Conservation (phyloP, 768 basidiomycete genomes). For the Boletus bicolor region DNA sequence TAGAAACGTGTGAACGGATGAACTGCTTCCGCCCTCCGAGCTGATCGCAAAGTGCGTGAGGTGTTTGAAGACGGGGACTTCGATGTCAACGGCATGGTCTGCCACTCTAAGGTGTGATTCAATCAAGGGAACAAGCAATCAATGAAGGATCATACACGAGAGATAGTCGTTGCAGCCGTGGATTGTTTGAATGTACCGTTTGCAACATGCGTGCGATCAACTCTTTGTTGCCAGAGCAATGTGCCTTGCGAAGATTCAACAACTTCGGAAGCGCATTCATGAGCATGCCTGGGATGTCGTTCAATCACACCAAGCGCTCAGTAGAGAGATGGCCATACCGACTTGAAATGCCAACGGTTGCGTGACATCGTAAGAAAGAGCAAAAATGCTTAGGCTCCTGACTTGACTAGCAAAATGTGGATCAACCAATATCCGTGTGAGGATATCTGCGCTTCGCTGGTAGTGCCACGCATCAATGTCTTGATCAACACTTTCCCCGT, state of each 20-base stretch:
- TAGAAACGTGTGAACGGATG: slow-evolving; percentile 45
- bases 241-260: slow-evolving; percentile 54
- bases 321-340: slow-evolving; percentile 35
- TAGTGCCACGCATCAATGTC: slow-evolving; percentile 47
- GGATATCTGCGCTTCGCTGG: slow-evolving; percentile 67
- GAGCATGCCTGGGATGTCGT: slow-evolving; percentile 50
- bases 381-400: slow-evolving; percentile 56
- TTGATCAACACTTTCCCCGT: slow-evolving; percentile 15
- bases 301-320: neutral
- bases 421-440: slow-evolving; percentile 64
- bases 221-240: slow-evolving; percentile 56
- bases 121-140: neutral
- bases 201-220: slow-evolving; percentile 51
- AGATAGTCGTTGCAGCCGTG: slow-evolving; percentile 54
- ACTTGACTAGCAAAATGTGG: slow-evolving; percentile 55
- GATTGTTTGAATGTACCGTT: slow-evolving; percentile 48
- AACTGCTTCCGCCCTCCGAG: slow-evolving; percentile 40
- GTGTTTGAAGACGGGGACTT: slow-evolving; percentile 49
- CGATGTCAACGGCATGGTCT: slow-evolving; percentile 43
- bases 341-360: slow-evolving; percentile 62
- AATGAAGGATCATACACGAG: slow-evolving; percentile 40
- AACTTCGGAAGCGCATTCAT: slow-evolving; percentile 66
- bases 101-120: slow-evolving; percentile 23
- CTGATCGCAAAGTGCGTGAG: slow-evolving; percentile 58
- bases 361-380: slow-evolving; percentile 44